Conservation (phyloP, 306 rosid genomes). For the Potentilla sterilis region DNA sequence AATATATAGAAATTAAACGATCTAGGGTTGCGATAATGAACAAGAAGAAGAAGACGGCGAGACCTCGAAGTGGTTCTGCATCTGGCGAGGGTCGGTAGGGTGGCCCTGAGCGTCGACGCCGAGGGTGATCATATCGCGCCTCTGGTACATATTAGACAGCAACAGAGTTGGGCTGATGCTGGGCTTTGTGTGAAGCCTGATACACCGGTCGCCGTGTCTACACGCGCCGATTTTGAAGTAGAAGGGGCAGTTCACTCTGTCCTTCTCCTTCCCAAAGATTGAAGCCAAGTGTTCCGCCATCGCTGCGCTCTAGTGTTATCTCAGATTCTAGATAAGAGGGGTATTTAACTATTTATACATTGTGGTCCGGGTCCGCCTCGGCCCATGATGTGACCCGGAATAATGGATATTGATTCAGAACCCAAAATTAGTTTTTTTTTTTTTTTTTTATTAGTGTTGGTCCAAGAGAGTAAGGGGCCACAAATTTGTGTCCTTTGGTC, state of each 20-base stretch:
- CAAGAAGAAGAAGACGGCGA: not conserved
- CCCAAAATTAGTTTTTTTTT: not conserved
- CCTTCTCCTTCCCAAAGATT: conserved; percentile 73
- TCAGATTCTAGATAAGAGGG: not conserved
- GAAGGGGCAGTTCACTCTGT: conserved; percentile 74
- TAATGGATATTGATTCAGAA: not conserved
- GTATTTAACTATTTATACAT: not conserved
- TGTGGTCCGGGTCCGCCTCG: not conserved
- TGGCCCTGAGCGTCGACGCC: conserved; percentile 64
- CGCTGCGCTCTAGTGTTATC: not conserved
- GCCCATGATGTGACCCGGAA: not conserved
- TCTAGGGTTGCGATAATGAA: not conserved
- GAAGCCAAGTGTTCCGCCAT: conserved; percentile 83
- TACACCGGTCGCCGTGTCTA: conserved; percentile 70
- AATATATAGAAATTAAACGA: too few relatives aligned
- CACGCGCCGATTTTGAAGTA: conserved; percentile 85
- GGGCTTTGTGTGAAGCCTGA: conserved; percentile 70
- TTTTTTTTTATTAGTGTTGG: not conserved
- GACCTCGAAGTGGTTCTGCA: conserved; percentile 61
- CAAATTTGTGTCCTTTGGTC: not conserved
- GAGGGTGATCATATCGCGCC: conserved; percentile 73
- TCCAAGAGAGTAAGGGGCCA: not conserved
- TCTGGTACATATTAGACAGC: conserved; percentile 74
- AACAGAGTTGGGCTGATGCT: conserved; percentile 63
- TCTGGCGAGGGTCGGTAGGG: conserved; percentile 55